These are phyloP conservation scores for Passiflora organensis DNA, from an alignment of 345 rosid genomes.

Conservation along the genomic window DNA sequence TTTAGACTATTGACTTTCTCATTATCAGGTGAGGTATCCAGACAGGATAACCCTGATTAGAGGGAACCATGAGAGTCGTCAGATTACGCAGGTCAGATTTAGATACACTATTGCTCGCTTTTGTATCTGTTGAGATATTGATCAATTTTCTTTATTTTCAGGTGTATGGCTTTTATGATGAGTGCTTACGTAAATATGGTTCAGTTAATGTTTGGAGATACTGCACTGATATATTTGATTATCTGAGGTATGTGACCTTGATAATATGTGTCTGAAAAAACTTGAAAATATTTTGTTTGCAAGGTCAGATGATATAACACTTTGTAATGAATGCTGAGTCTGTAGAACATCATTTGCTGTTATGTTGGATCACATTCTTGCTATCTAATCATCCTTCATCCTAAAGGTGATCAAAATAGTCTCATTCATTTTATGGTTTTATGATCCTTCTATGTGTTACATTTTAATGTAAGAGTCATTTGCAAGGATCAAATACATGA, in stretches of 20 bases:
- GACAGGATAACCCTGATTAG: slow-evolving; percentile 92
- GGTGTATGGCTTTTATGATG: slow-evolving; percentile 98
- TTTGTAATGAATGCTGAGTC: not conserved
- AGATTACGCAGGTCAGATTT: slow-evolving; percentile 81
- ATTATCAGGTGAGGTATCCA: slow-evolving; percentile 84
- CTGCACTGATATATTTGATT: slow-evolving; percentile 95
- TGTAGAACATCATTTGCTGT: not conserved
- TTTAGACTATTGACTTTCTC: slow-evolving; percentile 20
- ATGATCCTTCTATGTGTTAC: no score
- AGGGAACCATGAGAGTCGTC: slow-evolving; percentile 97
- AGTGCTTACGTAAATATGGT: slow-evolving; percentile 93
- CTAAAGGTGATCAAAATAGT: no score
- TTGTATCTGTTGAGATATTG: slow-evolving; percentile 9
- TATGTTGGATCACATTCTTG: no score
- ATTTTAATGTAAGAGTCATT: no score
- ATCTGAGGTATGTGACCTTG: slow-evolving; percentile 63
- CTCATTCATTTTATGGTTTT: no score
- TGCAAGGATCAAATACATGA: no score
- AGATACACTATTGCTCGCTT: slow-evolving; percentile 14
- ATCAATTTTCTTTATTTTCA: slow-evolving; percentile 28
- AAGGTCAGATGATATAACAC: not conserved
- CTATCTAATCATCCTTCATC: no score
- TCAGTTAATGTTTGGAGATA: slow-evolving; percentile 98
- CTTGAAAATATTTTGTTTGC: not conserved
- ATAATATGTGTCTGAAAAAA: not conserved